Evolutionary conservation across 352 stramenopile genomes (phyloP).

Genomic region (Bremia lactucae): DNA sequence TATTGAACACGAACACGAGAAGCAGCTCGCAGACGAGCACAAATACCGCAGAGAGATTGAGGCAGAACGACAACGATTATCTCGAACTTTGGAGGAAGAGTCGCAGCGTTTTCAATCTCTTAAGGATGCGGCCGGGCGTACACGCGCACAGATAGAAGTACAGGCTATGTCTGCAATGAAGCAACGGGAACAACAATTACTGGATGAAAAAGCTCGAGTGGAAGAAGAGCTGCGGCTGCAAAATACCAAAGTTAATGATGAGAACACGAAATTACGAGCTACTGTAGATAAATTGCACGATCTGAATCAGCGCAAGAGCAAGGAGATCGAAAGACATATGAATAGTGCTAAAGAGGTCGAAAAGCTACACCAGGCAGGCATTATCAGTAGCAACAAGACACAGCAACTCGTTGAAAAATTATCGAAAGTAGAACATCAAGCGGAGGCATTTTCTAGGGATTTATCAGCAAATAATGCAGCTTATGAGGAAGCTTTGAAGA

Average conservation of each 20-base stretch:
- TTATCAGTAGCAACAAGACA: constrained; percentile 21
- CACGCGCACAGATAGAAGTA: constrained; percentile 31
- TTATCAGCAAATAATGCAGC: constrained; percentile 35
- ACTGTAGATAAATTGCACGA: constrained; percentile 41
- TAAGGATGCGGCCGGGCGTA: constrained; percentile 25
- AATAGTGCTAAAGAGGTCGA: constrained; percentile 29
- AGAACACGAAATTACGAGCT: constrained; percentile 29
- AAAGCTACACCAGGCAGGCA: constrained; percentile 14
- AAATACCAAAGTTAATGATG: constrained; percentile 25
- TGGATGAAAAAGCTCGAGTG: constrained; percentile 32
- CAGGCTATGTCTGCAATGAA: constrained; percentile 33
- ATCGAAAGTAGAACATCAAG: constrained; percentile 23
- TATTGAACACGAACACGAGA: constrained; percentile 35
- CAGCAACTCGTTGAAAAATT: constrained; percentile 33
- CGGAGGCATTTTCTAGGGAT: constrained; percentile 33
- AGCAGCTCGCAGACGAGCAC: constrained; percentile 32
- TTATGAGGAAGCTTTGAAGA: constrained; percentile 34
- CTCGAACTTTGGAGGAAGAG: constrained; percentile 29
- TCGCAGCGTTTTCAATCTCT: constrained; percentile 26
- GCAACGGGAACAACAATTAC: constrained; percentile 38
- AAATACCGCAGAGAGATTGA: constrained; percentile 31
- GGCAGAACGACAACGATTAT: constrained; percentile 25
- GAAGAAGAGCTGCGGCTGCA: constrained; percentile 31
- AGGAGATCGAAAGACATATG: constrained; percentile 44
- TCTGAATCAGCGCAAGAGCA: constrained; percentile 38